Base-by-base conservation (phyloP, 768 basidiomycete species). In the Sarcomyxa edulis region DNA sequence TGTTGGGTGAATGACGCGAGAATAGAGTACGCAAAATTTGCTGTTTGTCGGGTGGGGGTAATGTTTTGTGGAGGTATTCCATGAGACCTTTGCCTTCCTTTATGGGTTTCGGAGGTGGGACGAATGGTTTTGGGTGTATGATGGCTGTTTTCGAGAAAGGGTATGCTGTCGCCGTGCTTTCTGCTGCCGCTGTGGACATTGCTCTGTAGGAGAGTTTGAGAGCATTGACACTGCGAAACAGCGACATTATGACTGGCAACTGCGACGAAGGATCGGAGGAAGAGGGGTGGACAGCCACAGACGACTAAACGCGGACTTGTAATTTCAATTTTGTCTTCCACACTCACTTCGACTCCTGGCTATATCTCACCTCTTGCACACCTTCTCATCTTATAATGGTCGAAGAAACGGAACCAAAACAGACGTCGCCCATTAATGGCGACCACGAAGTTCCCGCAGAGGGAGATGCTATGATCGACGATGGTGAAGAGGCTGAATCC, bases 1-100 rank as follows among this genome's bases (percentile, higher is more conserved):
- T 74, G 28, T 74, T 66, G 1, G 77, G 75, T 36, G 84, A 83
- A 27, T 74, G 69, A 35, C 81, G 69, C 25, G 80, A 78, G 63
- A 97, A 96, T 39, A 85, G 65, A 32, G 73, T 75, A 27, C 62
- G 58, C 42, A 92, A 72, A 59, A 88, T 73, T 29, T 65, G 62
- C 50, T 79, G 74, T 55, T 93, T 88, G 49, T 82, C 76, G 18
- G 76, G 76, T 25, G 78, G 71, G 22, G 74, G 78, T 6, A 84
- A 71, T 8, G 72, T 75, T 55, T 78, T 72, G 37, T 69, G 70
- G 41, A 93, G 67, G 59, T 86, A 74, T 22, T 74, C 64, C 83
- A 92, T 87, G 37, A 92, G 69, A 28, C 86, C 86, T 62, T 80
- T 84, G 57, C 89, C 89, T 43, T 71, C 50, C 15, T 65, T 69